Conservation (phyloP, 2,329 filamentous ascomycete species). For the Verticillium tricorpus region DNA sequence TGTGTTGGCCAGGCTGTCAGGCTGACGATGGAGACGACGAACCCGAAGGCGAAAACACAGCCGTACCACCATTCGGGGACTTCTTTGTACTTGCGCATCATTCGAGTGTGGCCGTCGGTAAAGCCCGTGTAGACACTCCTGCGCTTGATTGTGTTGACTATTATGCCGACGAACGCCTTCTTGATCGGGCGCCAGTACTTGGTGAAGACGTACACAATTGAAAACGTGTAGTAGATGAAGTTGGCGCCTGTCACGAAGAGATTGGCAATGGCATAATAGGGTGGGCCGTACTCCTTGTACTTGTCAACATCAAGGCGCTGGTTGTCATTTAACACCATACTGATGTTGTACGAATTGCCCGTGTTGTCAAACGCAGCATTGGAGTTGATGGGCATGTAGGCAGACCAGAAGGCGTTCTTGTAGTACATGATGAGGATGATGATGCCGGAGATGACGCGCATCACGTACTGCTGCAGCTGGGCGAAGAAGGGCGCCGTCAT, state of each 20-base stretch:
- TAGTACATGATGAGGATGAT: constrained; percentile 38
- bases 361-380: constrained; percentile 40
- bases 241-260: constrained; percentile 23
- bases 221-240: constrained; percentile 26
- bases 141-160: not conserved
- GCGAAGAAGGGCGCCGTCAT: constrained; percentile 36
- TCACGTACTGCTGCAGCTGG: constrained; percentile 27
- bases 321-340: constrained; percentile 25
- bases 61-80: constrained; percentile 48
- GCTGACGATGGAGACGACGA: constrained; percentile 27
- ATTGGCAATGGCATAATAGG: constrained; percentile 27
- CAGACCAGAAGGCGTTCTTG: constrained; percentile 36
- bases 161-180: constrained; percentile 23
- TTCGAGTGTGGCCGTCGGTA: constrained; percentile 35
- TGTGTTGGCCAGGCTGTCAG: constrained; percentile 21
- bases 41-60: constrained; percentile 27
- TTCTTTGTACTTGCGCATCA: constrained; percentile 39
- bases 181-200: constrained; percentile 29
- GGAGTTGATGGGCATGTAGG: constrained; percentile 44
- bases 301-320: constrained; percentile 25
- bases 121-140: constrained; percentile 28
- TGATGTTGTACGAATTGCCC: constrained; percentile 33
- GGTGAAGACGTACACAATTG: constrained; percentile 28
- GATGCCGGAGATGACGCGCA: constrained; percentile 27
- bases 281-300: constrained; percentile 29